Evolutionary conservation across 129 eudicot species (phyloP).

Genomic region (Chrysanthemum makinoi): DNA sequence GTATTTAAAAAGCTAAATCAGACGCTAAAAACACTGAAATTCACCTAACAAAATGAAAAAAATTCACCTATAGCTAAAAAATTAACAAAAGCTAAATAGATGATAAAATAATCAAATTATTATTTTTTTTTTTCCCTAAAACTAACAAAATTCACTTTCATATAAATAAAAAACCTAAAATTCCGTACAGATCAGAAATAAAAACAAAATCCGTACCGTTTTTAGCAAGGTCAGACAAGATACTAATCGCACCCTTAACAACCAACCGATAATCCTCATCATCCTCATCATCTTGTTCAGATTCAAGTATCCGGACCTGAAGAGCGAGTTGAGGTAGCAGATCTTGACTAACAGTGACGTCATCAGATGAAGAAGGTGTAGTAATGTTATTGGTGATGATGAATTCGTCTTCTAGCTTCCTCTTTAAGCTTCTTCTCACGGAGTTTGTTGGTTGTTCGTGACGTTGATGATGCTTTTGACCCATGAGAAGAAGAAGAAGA

Average conservation of each 20-base stretch:
- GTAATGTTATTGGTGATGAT: slow-evolving; percentile 25
- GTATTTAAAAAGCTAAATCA: too few species aligned
- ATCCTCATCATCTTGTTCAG: slow-evolving; percentile 2
- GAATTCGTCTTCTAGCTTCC: slow-evolving; percentile 50
- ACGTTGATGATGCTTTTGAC: slow-evolving; percentile 28
- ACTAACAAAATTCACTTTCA: not conserved
- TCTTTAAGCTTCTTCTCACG: slow-evolving; percentile 60
- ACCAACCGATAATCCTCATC: slow-evolving; percentile 45
- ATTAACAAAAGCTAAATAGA: too few species aligned
- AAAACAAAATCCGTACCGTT: slow-evolving; percentile 34
- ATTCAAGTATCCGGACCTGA: slow-evolving; percentile 45
- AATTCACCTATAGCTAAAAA: too few species aligned
- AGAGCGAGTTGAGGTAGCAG: slow-evolving; percentile 38
- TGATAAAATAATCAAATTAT: too few species aligned
- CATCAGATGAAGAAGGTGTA: slow-evolving; percentile 27
- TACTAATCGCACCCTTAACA: slow-evolving; percentile 45
- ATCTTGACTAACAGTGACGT: slow-evolving; percentile 32
- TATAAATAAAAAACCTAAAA: not conserved
- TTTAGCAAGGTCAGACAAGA: slow-evolving; percentile 55
- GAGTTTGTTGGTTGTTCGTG: slow-evolving; percentile 43
- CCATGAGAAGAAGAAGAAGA: slow-evolving; percentile 36
- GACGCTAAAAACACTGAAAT: too few species aligned
- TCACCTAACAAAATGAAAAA: too few species aligned
- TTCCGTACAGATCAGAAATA: slow-evolving; percentile 5
- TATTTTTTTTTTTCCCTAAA: too few species aligned